Evolutionary conservation across 2,329 filamentous ascomycete genomes (phyloP), one percentile per base, ranked within the genome.

Genomic region (Plenodomus lindquistii): DNA sequence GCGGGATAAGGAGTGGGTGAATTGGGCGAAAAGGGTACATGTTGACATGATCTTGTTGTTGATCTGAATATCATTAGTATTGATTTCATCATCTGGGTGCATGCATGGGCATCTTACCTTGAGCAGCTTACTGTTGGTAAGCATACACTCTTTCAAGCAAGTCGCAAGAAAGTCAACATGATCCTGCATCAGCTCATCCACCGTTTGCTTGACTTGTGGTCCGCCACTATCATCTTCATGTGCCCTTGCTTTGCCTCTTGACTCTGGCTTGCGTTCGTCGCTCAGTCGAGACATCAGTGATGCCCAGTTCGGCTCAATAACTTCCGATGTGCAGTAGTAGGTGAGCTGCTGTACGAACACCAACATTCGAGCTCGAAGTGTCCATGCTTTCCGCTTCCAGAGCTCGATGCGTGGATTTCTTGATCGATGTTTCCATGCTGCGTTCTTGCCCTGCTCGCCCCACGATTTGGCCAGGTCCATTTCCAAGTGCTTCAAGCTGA

Each of bases 101-200:
- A 5, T 9, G 9, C 9, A 1, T 17, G 2, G 16, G 10, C 29
- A 8, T 73, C 79, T 57, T 81, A 96, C 93, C 74, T 91, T 87
- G 5, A 99, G 77, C 6, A 99, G 81, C 76, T 96, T 97, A 68
- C 90, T 91, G 72, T 99, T 97, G 17, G 94, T 99, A 57, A 99
- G 81, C 91, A 97, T 97, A 77, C 94, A 97, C 75, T 97, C 94
- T 75, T 97, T 99, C 64, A 99, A 79, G 71, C 94, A 99, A 3
- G 94, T 97, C 63, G 97, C 94, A 40, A 99, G 77, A 71, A 99
- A 99, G 74, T 97, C 94, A 51, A 99, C 92, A 74, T 99, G 94
- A 67, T 97, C 92, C 75, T 97, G 91, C 94, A 99, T 99, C 67
- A 99, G 76, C 75, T 97, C 91, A 66, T 99, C 94, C 1, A 99